Evolutionary conservation across 176 grass and related monocot genomes (phyloP).

Genomic region (Leersia perrieri): DNA sequence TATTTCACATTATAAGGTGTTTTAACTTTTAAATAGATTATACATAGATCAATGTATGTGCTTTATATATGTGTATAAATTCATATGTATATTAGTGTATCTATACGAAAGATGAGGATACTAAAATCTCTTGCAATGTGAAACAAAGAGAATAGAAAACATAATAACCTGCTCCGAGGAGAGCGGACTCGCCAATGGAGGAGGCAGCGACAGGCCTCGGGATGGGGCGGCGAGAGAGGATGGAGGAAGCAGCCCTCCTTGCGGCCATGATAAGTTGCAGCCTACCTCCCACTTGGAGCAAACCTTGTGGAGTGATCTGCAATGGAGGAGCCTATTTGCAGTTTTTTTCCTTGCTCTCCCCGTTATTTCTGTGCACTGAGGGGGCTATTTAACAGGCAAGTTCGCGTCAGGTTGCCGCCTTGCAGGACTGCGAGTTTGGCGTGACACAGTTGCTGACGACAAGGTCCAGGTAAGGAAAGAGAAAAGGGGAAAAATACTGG

Average conservation of each 20-base stretch:
- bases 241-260: slow-evolving; percentile 53
- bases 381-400: background rate
- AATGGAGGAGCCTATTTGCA: background rate
- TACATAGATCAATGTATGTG: too few relatives aligned
- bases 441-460: background rate
- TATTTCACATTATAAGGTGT: too few relatives aligned
- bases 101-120: too few relatives aligned
- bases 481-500: background rate
- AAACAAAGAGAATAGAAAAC: too few relatives aligned
- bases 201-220: background rate
- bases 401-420: background rate
- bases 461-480: background rate
- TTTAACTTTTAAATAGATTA: too few relatives aligned
- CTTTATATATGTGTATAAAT: too few relatives aligned
- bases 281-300: background rate
- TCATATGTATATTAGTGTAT: too few relatives aligned
- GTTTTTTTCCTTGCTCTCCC: background rate
- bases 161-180: slow-evolving; percentile 44
- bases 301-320: background rate
- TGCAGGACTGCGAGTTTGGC: background rate
- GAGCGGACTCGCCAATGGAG: background rate
- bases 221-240: slow-evolving; percentile 44
- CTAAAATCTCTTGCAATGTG: too few relatives aligned
- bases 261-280: slow-evolving; percentile 43
- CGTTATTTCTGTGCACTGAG: slow-evolving; percentile 3